phyloP scores from a whole-genome alignment of 2,329 filamentous ascomycete genomes.

The Exserohilum rostratum region DNA sequence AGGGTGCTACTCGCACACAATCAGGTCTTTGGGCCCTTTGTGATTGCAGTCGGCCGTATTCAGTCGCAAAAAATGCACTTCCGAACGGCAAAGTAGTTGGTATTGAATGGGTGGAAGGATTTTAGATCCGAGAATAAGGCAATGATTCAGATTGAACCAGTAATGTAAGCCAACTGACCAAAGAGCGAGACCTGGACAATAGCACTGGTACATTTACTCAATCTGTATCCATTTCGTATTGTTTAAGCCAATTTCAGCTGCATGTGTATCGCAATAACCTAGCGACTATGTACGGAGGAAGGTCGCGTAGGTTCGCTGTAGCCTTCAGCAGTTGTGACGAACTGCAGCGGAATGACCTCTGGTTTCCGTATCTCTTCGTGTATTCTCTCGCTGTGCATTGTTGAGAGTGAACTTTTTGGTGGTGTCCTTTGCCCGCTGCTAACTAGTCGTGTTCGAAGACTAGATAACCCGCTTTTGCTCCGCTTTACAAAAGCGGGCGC shows the following conservation, averaged over 20 bases:
- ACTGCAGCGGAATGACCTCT: neutral
- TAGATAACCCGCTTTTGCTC: neutral
- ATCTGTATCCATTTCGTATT: too few relatives aligned
- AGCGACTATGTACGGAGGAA: neutral
- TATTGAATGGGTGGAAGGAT: neutral
- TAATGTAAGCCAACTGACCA: too few relatives aligned
- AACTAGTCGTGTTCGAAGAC: neutral
- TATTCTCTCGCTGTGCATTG: neutral
- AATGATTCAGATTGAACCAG: too few relatives aligned
- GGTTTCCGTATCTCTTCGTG: neutral
- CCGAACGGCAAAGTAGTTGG: neutral
- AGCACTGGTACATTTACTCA: too few relatives aligned
- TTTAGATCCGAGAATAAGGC: neutral
- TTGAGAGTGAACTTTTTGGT: neutral
- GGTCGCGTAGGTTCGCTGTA: neutral
- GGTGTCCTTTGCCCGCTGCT: neutral
- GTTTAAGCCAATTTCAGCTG: too few relatives aligned
- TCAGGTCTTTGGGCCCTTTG: too few relatives aligned
- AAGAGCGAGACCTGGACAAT: too few relatives aligned
- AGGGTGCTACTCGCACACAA: too few relatives aligned
- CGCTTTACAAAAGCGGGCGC: neutral
- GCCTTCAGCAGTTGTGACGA: neutral
- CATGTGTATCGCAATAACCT: neutral
- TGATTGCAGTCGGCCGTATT: too few relatives aligned
- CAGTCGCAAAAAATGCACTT: neutral